Conservation (phyloP, 805 yeast species). For the Hyphopichia homilentoma region DNA sequence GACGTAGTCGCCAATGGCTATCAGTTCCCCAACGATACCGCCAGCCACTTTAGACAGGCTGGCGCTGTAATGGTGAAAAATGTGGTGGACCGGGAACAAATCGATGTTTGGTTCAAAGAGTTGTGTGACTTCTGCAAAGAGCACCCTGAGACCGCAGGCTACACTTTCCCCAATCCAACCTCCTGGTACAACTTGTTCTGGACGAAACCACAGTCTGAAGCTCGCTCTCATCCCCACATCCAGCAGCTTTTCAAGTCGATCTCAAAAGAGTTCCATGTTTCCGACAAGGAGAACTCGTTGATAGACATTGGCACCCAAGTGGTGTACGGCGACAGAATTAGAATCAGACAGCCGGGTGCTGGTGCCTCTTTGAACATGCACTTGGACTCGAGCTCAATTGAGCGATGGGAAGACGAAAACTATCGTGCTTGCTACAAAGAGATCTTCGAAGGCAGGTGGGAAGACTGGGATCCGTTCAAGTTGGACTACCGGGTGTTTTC, state of each 20-base stretch:
- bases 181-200: slow-evolving; percentile 37
- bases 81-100: slow-evolving; percentile 11
- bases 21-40: slow-evolving; percentile 7
- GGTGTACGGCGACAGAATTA: slow-evolving; percentile 38
- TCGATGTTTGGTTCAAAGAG: slow-evolving; percentile 12
- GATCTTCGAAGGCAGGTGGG: slow-evolving; percentile 40
- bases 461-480: slow-evolving; percentile 38
- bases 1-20: slow-evolving; percentile 11
- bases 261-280: slow-evolving; percentile 10
- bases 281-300: slow-evolving; percentile 14
- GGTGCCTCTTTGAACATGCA: slow-evolving; percentile 34
- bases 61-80: slow-evolving; percentile 15
- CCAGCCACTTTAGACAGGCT: slow-evolving; percentile 9
- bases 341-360: slow-evolving; percentile 38
- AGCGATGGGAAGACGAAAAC: slow-evolving; percentile 43
- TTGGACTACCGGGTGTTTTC: slow-evolving; percentile 31
- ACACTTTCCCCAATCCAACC: slow-evolving; percentile 21
- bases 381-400: slow-evolving; percentile 37
- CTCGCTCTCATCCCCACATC: slow-evolving; percentile 35
- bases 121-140: slow-evolving; percentile 12
- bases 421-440: slow-evolving; percentile 33
- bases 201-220: slow-evolving; percentile 35
- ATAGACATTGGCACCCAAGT: slow-evolving; percentile 29
- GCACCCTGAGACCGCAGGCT: slow-evolving; percentile 26
- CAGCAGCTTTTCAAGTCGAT: slow-evolving; percentile 21